A percentile compares a stretch with the other conserved stretches of the same genome.
Evolutionary conservation across 192 early-diverging fungal species (phyloP).

Genomic region (Rhizophagus sp.): DNA sequence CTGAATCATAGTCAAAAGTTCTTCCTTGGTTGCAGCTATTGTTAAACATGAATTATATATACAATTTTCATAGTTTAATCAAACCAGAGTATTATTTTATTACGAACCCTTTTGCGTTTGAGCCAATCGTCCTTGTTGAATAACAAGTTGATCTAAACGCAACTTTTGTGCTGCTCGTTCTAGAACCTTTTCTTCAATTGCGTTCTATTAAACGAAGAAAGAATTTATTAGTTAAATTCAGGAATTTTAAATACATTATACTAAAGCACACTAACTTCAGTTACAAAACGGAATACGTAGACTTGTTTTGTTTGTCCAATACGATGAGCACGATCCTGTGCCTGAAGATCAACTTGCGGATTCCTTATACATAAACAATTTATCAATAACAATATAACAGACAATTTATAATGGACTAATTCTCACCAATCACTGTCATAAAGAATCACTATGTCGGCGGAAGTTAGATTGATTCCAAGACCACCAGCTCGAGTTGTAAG

Average conservation of each 20-base stretch:
- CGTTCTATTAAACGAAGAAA: conserved; percentile 52
- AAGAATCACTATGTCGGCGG: conserved; percentile 94
- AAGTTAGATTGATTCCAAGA: conserved; percentile 95
- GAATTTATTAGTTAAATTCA: background rate
- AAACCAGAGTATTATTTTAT: background rate
- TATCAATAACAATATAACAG: background rate
- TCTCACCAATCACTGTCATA: conserved; percentile 92
- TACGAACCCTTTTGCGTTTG: conserved; percentile 65
- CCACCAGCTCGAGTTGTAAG: conserved; percentile 97
- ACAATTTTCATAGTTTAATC: conserved; percentile 1
- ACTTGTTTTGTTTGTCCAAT: conserved; percentile 99
- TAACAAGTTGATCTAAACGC: conserved; percentile 95
- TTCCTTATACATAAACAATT: conserved; percentile 44
- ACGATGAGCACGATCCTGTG: conserved; percentile 98
- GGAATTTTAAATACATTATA: background rate
- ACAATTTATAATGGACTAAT: background rate
- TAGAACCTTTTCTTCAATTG: conserved; percentile 97
- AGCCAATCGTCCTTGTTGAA: conserved; percentile 89
- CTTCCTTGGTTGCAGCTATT: conserved; percentile 68
- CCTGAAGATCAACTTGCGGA: conserved; percentile 88
- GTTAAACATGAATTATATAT: conserved; percentile 4
- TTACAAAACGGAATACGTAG: conserved; percentile 92
- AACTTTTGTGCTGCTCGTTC: conserved; percentile 97
- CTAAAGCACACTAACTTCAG: conserved; percentile 59
- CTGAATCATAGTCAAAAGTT: conserved; percentile 95